Base-by-base conservation (phyloP, 352 stramenopile genomes). In the Globisporangium radiosum region DNA sequence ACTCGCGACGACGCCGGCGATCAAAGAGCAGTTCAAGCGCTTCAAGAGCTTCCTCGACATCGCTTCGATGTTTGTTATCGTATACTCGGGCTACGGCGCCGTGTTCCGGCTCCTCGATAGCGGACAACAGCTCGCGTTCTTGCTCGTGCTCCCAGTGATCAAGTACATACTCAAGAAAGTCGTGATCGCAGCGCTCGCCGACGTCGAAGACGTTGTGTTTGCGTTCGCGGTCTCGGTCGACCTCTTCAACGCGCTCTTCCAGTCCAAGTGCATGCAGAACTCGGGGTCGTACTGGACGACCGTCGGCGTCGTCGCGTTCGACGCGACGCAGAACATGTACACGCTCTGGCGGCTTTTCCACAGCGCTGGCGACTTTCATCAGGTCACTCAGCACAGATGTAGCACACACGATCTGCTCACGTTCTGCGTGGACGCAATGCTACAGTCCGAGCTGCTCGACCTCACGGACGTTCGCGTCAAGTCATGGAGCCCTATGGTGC, bases 231-330 rank as follows among this genome's bases (percentile, higher is more conserved):
- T 50, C 9, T 25, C 52, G 0, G 45, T 64, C 44, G 59, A 64
- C 48, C 17, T 59, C 15, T 64, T 59, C 52, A 64, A 59, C 52
- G 52, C 59, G n/a, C 52, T 64, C 15, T 64, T 56, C 47, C 52
- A 64, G 7, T 37, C 59, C 13, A 64, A 71, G 25, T 68, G 68
- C 11, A 65, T 60, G 7, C 67, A 78, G 43, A 59, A 14, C 17
- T 48, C 59, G 5, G 47, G 15, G 0, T 59, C 52, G 1, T 5
- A 45, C 45, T 72, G 4, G 65, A 75, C 15, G 57, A 76, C 45
- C 56, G 60, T 49, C 47, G 52, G 52, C 7, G 55, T 64, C 52
- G 59, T 56, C 47, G 40, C 10, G 1, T 39, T 62, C 13, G 48
- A 62, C n/a, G 52, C 52, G 0, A 40, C 36, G 1, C 59, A 64